Base-by-base conservation (phyloP, 306 rosid species). In the Trifolium fragiferum region DNA sequence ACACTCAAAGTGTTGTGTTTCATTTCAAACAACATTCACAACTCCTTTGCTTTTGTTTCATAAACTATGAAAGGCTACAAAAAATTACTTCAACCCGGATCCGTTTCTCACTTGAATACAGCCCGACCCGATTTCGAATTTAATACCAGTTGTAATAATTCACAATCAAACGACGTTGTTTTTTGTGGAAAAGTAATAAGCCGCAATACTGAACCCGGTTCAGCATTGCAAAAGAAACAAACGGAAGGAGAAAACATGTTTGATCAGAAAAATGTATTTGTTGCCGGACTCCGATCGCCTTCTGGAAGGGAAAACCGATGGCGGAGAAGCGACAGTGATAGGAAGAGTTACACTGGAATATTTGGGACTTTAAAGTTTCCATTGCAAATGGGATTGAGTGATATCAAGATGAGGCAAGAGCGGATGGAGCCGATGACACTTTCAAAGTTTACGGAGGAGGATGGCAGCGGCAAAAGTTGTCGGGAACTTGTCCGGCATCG, bases 341-440 rank as follows among this genome's bases (percentile, higher is more conserved):
- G 20, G 33, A 80, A 47, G 58, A 49, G 33, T 13, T 44, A 55
- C 2, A 76, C 18, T 27, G 84, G 82, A 0, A 58, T 76, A 51
- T 80, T 83, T 16, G 84, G 84, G 30, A 47, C 68, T 1, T 72
- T 80, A 40, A 77, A 73, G 87, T 84, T 80, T 55, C 87, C 87
- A 8, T 13, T 80, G 2, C 82, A 80, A 27, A 84, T 84, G 84
- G 75, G 80, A 12, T 33, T 84, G 63, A 72, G 68, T 49, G 84
- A 84, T 14, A 80, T 84, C 0, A 84, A 73, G 82, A 68, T 3
- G 78, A 84, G 87, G 55, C 87, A 72, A 40, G 78, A 35, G 0
- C 47, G 77, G 18, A 76, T 59, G 46, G 87, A 83, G 6, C 65
- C 76, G 18, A 10, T 6, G 11, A 20, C 74, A n/a, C 15, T 20